phyloP scores from a whole-genome alignment of 2,329 filamentous ascomycete genomes.

The Alternaria sp. region DNA sequence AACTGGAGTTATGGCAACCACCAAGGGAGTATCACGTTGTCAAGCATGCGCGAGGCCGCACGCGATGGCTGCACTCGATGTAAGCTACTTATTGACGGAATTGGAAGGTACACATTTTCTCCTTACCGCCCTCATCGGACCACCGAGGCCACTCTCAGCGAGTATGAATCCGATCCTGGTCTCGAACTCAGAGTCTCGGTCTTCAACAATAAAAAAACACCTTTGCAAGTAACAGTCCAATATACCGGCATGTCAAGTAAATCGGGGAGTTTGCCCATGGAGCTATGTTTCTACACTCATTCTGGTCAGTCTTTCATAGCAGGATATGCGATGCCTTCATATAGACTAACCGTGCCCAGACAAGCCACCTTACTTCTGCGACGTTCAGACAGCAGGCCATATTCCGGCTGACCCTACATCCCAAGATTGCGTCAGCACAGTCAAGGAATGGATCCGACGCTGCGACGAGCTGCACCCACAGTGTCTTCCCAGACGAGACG shows the following conservation, averaged over 20 bases:
- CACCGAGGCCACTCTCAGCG: neutral
- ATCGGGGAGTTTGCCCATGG: neutral
- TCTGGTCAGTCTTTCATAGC: no score
- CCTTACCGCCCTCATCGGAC: neutral
- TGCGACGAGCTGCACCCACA: neutral
- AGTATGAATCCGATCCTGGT: neutral
- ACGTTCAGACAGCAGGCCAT: neutral
- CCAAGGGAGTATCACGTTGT: rapidly evolving
- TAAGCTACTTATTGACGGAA: neutral
- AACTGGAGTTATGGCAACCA: neutral
- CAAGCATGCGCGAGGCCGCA: neutral
- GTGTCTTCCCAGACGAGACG: rapidly evolving
- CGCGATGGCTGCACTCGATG: neutral
- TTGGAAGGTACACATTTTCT: neutral
- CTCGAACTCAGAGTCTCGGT: neutral
- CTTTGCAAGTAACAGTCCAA: rapidly evolving
- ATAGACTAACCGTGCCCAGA: neutral
- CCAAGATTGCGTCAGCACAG: rapidly evolving
- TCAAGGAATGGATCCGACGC: rapidly evolving
- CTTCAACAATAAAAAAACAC: no score
- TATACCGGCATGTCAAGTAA: neutral
- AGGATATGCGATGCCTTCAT: no score
- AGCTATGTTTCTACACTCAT: neutral
- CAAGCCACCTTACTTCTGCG: neutral
- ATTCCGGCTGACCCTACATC: neutral